Base-by-base conservation (phyloP, 2,329 filamentous ascomycete species). In the Magnaporthiopsis incrustans region DNA sequence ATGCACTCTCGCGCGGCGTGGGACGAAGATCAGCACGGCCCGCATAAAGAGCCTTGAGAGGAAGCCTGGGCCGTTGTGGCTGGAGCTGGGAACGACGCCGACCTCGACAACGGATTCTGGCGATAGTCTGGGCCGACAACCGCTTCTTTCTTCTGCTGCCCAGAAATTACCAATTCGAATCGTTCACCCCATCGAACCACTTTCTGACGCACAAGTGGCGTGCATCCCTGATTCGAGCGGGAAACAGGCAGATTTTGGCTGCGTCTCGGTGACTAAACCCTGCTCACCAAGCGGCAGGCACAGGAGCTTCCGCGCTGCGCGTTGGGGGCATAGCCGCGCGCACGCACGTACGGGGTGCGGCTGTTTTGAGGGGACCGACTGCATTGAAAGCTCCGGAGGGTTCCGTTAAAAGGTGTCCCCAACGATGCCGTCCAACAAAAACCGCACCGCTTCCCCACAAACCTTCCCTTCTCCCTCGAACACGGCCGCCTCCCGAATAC, bases 401-500 rank as follows among this genome's bases (percentile, higher is more conserved):
- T 15, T 35, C 27, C 30, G 59, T n/a, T 44, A n/a, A 22, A 61
- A 26, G 27, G 50, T 25, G n/a, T 5, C 26, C n/a, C 25, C 56
- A 58, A 64, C 58, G n/a, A 60, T 57, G 44, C 53, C 60, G 53
- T 25, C 63, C 25, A 64, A 61, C 26, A 64, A 61, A 18, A 25
- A 26, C 57, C 56, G 62, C 35, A 61, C 64, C 63, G 62, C 66
- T 57, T 60, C 64, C 61, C 66, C 66, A 59, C 64, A 60, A 64
- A 56, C 67, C 56, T 64, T 68, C 67, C 72, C 73, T 68, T 77
- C 77, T 67, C 77, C 81, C 64, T 77, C 80, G 66, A 72, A 67
- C 69, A 79, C 80, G 65, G 78, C 80, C 69, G 75, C 82, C 67
- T 78, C 80, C 70, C 79, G 85, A 75, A 77, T 88, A 66, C 80